These are phyloP conservation scores for Coniochaeta hoffmannii DNA, from an alignment of 2,329 filamentous ascomycete genomes.

Conservation along the genomic window DNA sequence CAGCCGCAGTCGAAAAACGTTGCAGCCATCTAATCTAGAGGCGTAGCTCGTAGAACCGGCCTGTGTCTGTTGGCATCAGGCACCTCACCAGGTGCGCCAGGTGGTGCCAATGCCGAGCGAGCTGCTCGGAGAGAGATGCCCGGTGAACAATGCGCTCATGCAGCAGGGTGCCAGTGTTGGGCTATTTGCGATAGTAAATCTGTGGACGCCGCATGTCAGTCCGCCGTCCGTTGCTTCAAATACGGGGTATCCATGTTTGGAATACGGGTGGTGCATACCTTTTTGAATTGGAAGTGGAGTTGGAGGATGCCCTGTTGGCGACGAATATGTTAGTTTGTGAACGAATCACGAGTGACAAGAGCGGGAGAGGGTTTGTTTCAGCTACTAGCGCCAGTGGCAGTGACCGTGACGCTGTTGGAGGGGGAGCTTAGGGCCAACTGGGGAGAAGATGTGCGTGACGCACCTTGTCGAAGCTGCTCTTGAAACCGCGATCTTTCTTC, in stretches of 20 bases:
- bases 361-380: background rate
- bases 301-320: slow-evolving; percentile 74
- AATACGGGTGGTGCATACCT: slow-evolving; percentile 52
- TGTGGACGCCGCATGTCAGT: slow-evolving; percentile 12
- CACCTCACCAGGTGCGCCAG: background rate
- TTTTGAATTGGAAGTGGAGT: slow-evolving; percentile 98
- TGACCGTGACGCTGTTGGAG: background rate
- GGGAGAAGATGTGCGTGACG: slow-evolving; percentile 18
- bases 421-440: background rate
- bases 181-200: slow-evolving; percentile 33
- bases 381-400: background rate
- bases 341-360: background rate
- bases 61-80: background rate
- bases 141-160: background rate
- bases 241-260: background rate
- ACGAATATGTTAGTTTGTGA: slow-evolving; percentile 8
- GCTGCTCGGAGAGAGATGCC: background rate
- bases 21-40: background rate
- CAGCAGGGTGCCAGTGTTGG: background rate
- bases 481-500: slow-evolving; percentile 90
- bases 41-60: background rate
- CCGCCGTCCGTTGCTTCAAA: background rate
- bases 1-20: background rate
- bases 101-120: background rate
- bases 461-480: slow-evolving; percentile 96